Conservation (phyloP, 805 yeast species). For the Pichia scutulata region DNA sequence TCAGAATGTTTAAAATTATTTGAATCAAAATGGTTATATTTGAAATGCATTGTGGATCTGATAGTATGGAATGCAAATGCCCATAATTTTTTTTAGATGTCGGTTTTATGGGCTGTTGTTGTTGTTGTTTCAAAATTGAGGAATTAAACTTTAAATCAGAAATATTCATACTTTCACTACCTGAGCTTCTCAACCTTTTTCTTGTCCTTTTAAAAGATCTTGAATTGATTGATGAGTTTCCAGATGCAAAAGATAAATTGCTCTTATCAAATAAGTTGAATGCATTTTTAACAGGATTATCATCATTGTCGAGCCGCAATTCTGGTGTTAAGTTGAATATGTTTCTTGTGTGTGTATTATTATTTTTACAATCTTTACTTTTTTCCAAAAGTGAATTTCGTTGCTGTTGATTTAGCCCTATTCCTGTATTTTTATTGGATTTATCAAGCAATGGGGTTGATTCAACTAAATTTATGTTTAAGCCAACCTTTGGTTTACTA, state of each 20-base stretch:
- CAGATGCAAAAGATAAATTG: background rate
- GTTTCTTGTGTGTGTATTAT: background rate
- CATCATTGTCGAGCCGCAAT: slow-evolving; percentile 1
- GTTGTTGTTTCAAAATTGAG: background rate
- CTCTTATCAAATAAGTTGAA: slow-evolving; percentile 23
- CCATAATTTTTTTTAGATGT: background rate
- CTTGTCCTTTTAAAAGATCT: slow-evolving; percentile 12
- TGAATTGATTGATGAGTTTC: slow-evolving; percentile 7
- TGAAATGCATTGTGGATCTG: slow-evolving; percentile 23
- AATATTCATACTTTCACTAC: background rate
- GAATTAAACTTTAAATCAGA: background rate
- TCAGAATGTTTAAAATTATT: slow-evolving; percentile 19
- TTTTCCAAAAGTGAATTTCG: too few relatives aligned
- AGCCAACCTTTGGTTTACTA: background rate
- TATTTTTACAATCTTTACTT: background rate
- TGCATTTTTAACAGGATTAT: slow-evolving; percentile 26
- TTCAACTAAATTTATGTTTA: background rate
- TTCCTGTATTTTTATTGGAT: background rate
- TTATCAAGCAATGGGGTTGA: slow-evolving; percentile 1
- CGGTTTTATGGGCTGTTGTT: background rate
- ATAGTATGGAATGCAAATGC: slow-evolving; percentile 12
- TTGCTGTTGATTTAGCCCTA: background rate
- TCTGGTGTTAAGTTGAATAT: slow-evolving; percentile 16
- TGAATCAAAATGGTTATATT: slow-evolving; percentile 23
- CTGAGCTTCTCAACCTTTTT: slow-evolving; percentile 12